phyloP scores from a whole-genome alignment of 2,329 filamentous ascomycete species.

The Penicillium nordicum region DNA sequence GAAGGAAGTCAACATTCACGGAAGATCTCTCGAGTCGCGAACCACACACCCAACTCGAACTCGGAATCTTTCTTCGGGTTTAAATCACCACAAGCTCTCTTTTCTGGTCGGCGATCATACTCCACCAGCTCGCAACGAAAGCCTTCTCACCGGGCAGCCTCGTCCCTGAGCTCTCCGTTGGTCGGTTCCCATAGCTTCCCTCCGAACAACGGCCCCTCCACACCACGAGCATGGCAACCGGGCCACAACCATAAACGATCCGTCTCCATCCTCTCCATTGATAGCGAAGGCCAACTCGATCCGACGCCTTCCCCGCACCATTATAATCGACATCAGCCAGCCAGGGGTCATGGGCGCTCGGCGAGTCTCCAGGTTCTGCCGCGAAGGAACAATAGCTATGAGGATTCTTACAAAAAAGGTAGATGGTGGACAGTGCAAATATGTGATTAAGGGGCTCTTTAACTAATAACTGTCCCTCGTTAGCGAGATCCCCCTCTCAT shows the following conservation, averaged over 20 bases:
- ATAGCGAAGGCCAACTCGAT: conserved; percentile 45
- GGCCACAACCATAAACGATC: conserved; percentile 69
- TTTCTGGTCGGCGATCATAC: conserved; percentile 37
- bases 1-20: conserved; percentile 34
- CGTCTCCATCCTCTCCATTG: conserved; percentile 77
- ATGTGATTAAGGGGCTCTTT: background rate
- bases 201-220: conserved; percentile 30
- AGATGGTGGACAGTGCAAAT: conserved; percentile 2
- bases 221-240: conserved; percentile 32
- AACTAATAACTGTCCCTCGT: conserved; percentile 17
- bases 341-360: conserved; percentile 69
- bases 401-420: conserved; percentile 42
- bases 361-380: conserved; percentile 75
- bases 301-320: conserved; percentile 32
- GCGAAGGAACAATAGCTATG: conserved; percentile 43
- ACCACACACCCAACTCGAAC: conserved; percentile 30
- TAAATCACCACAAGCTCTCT: conserved; percentile 38
- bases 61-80: conserved; percentile 40
- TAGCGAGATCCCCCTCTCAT: conserved; percentile 34
- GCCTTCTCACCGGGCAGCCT: conserved; percentile 38
- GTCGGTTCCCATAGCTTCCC: conserved; percentile 42
- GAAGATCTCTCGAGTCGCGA: conserved; percentile 36
- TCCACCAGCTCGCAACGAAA: conserved; percentile 34
- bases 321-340: conserved; percentile 50
- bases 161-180: conserved; percentile 41